Conservation (phyloP, 2,329 filamentous ascomycete genomes). For the Pestalotiopsis sp. region DNA sequence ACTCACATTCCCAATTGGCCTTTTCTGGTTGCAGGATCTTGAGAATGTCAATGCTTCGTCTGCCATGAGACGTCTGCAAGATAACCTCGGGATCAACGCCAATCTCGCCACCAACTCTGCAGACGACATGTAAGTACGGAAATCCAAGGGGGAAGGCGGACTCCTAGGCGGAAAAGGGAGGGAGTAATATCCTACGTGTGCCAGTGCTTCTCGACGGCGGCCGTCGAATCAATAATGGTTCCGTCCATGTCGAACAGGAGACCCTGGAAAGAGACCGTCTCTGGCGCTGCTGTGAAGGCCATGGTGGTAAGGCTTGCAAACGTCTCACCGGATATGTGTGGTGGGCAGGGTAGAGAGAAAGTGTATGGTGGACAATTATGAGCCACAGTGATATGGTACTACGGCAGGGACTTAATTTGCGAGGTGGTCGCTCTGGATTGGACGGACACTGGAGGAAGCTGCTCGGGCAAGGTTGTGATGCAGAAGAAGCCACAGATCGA, state of each 20-base stretch:
- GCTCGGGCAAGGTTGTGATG: background rate
- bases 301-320: conserved; percentile 20
- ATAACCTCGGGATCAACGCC: conserved; percentile 84
- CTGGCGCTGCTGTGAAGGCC: conserved; percentile 45
- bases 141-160: background rate
- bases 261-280: conserved; percentile 53
- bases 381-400: background rate
- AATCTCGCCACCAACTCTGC: conserved; percentile 78
- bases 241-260: conserved; percentile 79
- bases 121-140: background rate
- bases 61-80: conserved; percentile 87
- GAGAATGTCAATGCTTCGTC: conserved; percentile 85
- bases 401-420: background rate
- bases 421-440: background rate
- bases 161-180: background rate
- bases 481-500: background rate
- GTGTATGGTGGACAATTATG: background rate
- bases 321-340: background rate
- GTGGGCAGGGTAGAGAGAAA: background rate
- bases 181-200: conserved; percentile 55
- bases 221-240: conserved; percentile 81
- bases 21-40: conserved; percentile 78
- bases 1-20: conserved; percentile 90
- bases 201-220: conserved; percentile 80
- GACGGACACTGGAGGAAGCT: background rate